Base-by-base conservation (phyloP, 208 protist genomes). In the Crithidia sp. region DNA sequence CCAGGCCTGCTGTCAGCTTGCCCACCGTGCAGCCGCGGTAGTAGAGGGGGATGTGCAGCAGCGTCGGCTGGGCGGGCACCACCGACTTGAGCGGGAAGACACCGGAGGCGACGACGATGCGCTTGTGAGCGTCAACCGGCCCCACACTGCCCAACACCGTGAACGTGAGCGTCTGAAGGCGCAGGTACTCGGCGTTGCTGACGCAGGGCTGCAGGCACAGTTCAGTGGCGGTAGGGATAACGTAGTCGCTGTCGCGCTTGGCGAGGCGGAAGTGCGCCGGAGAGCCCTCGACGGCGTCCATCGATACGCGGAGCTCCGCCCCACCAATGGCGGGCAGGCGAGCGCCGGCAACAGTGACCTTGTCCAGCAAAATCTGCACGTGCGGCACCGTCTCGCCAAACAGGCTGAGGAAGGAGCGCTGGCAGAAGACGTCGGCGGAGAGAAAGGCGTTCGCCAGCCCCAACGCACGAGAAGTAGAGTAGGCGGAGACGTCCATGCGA, bases 381-480 rank as follows among this genome's bases (percentile, higher is more conserved):
- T 74, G 54, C n/a, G 76, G 83, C 36, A 84, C 75, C 16, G 65
- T 17, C 63, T 87, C 82, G 1, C 82, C 84, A 76, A 95, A 95
- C 28, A 87, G 67, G 61, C 76, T 87, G 55, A 95, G 69, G 74
- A 86, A 91, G 16, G 81, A 62, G 39, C 90, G 71, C 67, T 86
- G 85, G 28, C 76, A 89, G 62, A 92, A 95, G 39, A 95, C 37
- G 58, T 92, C 90, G 5, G 75, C 75, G 2, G 73, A 81, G n/a
- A 91, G 59, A 66, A 85, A 95, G 8, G 82, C 71, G 67, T 90
- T 95, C 16, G 85, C 49, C 12, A 75, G 60, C 3, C 74, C 62
- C 47, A 95, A 66, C 13, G 87, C 83, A 0, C 86, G 73, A 16
- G 87, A 92, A 13, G 83, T 89, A 28, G 79, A 81, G 78, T 95